phyloP scores from a whole-genome alignment of 495 filamentous ascomycete species.

The Aspergillus funiculosus region DNA sequence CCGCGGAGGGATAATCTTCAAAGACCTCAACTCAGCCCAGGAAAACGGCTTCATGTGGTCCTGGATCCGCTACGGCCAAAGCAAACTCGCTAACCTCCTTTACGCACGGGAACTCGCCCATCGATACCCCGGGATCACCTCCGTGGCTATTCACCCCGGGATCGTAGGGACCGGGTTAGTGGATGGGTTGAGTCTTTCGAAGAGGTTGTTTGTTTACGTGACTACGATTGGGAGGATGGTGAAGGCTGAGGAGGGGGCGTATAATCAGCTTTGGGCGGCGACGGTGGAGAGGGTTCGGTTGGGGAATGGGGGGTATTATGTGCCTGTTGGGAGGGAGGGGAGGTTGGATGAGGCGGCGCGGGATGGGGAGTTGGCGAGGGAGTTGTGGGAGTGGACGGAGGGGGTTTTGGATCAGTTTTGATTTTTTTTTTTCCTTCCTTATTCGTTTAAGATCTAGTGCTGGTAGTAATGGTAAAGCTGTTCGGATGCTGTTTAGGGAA shows the following conservation, averaged over 20 bases:
- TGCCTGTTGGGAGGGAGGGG: slow-evolving; percentile 41
- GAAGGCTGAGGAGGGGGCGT: slow-evolving; percentile 37
- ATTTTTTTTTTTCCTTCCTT: background rate
- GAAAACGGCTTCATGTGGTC: slow-evolving; percentile 16
- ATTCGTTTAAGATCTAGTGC: too few species aligned
- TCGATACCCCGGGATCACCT: slow-evolving; percentile 41
- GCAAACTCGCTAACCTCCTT: slow-evolving; percentile 65
- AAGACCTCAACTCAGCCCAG: slow-evolving; percentile 13
- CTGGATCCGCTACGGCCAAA: slow-evolving; percentile 53
- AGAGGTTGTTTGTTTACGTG: slow-evolving; percentile 12
- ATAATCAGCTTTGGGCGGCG: slow-evolving; percentile 53
- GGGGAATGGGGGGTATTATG: slow-evolving; percentile 42
- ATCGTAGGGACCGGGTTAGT: slow-evolving; percentile 34
- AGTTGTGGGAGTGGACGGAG: slow-evolving; percentile 54
- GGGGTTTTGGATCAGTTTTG: slow-evolving; percentile 11
- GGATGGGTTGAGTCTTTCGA: slow-evolving; percentile 11
- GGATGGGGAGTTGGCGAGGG: slow-evolving; percentile 42
- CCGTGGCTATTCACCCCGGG: slow-evolving; percentile 43
- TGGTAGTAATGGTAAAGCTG: too few species aligned
- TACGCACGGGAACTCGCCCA: slow-evolving; percentile 50
- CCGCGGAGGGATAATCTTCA: slow-evolving; percentile 5
- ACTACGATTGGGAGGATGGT: slow-evolving; percentile 15
- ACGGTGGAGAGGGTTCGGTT: slow-evolving; percentile 27
- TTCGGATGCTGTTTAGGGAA: too few species aligned
- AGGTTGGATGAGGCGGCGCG: slow-evolving; percentile 16